A percentile compares a stretch with the other conserved stretches of the same genome.
phyloP scores from a whole-genome alignment of 148 eudicot species.

The Camellia sinensis region DNA sequence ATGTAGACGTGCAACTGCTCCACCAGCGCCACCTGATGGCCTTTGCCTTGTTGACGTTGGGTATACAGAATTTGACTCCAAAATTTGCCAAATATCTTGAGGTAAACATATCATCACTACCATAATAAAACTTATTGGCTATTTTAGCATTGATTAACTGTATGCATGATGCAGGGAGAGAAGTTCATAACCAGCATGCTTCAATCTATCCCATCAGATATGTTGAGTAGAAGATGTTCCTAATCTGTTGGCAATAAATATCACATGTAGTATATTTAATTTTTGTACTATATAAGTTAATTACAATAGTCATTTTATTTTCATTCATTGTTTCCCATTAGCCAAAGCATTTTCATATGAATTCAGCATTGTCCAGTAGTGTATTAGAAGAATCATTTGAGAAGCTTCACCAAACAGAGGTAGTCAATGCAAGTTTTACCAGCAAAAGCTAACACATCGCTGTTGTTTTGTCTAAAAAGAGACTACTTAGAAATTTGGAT shows the following conservation, averaged over 20 bases:
- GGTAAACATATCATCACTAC: conserved; percentile 9
- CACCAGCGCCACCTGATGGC: conserved; percentile 98
- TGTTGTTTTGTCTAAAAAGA: too few species aligned
- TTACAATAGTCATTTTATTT: not conserved
- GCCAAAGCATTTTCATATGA: too few species aligned
- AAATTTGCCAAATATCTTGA: conserved; percentile 53
- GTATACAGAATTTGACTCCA: conserved; percentile 57
- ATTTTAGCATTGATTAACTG: not conserved
- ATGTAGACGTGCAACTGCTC: conserved; percentile 96
- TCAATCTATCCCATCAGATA: conserved; percentile 5
- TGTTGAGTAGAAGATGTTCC: conserved; percentile 2
- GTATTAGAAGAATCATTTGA: too few species aligned
- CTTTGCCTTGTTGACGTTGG: conserved; percentile 96
- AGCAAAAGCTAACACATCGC: too few species aligned
- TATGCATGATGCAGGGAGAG: not conserved
- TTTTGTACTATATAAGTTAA: not conserved
- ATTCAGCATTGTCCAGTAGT: too few species aligned
- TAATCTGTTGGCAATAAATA: not conserved
- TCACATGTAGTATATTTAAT: not conserved
- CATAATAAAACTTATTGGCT: not conserved
- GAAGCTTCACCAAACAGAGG: too few species aligned
- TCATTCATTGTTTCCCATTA: not conserved
- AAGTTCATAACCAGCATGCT: not conserved
- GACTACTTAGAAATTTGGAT: too few species aligned
- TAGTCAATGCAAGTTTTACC: too few species aligned